phyloP scores from a whole-genome alignment of 257 asterid species.

The Penstemon eatonii region DNA sequence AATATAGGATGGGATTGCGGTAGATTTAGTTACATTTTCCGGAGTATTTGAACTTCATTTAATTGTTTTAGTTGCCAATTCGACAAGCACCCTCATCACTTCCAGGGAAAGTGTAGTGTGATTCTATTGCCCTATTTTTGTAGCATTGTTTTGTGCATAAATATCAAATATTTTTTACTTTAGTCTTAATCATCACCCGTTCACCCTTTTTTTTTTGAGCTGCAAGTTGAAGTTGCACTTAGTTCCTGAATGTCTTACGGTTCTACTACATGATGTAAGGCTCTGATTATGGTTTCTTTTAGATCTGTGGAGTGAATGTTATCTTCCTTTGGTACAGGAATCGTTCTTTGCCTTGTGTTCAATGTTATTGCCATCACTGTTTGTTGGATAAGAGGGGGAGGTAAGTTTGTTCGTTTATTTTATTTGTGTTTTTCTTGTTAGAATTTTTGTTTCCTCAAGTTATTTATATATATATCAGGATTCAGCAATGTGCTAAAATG shows the following conservation, averaged over 20 bases:
- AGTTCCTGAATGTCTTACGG: slow-evolving; percentile 11
- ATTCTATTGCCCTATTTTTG: not conserved
- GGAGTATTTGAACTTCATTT: slow-evolving; percentile 15
- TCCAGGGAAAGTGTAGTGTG: slow-evolving; percentile 1
- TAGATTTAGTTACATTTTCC: slow-evolving; percentile 10
- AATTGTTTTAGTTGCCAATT: slow-evolving; percentile 7
- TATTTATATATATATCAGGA: not conserved
- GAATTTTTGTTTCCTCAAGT: slow-evolving; percentile 4
- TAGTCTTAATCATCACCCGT: not conserved
- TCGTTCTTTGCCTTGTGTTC: slow-evolving; percentile 85
- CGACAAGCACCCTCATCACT: slow-evolving; percentile 10
- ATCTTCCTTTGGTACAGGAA: slow-evolving; percentile 51
- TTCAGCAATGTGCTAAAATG: slow-evolving; percentile 18
- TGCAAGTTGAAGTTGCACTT: slow-evolving; percentile 9
- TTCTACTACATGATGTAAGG: slow-evolving; percentile 19
- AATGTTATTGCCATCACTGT: slow-evolving; percentile 77
- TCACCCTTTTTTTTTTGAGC: not conserved
- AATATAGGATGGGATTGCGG: not conserved
- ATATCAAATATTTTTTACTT: not conserved
- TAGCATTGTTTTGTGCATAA: not conserved
- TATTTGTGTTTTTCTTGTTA: not conserved
- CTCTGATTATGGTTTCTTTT: slow-evolving; percentile 12
- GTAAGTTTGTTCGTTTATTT: slow-evolving; percentile 43
- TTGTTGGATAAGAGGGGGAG: slow-evolving; percentile 94
- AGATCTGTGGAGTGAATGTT: not conserved